Evolutionary conservation across 257 asterid species (phyloP).

Genomic region (Paulownia fortunei): DNA sequence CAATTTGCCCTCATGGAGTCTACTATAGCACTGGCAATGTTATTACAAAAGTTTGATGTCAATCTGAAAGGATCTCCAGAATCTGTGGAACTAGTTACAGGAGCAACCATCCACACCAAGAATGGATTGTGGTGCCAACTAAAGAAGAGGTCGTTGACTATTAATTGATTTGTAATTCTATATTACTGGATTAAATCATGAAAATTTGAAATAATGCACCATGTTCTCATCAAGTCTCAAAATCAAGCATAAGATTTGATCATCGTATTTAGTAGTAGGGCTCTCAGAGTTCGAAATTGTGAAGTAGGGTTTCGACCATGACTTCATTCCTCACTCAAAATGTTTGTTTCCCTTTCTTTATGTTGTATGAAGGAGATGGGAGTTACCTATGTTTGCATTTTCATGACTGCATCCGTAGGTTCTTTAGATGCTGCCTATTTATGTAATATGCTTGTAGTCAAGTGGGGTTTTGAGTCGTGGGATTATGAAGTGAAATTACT

Average conservation of each 20-base stretch:
- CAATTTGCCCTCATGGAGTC: conserved; percentile 98
- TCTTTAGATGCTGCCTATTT: no score
- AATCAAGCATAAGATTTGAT: neutral
- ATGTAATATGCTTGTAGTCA: no score
- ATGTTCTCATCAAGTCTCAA: neutral
- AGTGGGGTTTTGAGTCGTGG: no score
- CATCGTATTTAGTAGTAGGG: neutral
- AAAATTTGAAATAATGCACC: neutral
- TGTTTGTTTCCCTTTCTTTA: no score
- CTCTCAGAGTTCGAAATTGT: neutral
- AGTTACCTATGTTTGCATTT: no score
- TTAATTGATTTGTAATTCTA: conserved; percentile 19
- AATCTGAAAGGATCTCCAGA: conserved; percentile 55
- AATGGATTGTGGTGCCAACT: conserved; percentile 89
- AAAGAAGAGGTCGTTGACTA: conserved; percentile 52
- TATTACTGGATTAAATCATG: neutral
- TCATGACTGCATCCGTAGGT: no score
- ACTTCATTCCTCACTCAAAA: no score
- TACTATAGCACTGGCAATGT: conserved; percentile 81
- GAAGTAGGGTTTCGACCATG: neutral
- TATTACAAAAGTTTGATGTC: conserved; percentile 69
- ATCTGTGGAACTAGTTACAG: conserved; percentile 83
- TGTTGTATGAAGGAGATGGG: neutral
- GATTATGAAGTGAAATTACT: no score
- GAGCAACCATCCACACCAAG: conserved; percentile 96